Evolutionary conservation across 192 early-diverging fungal species (phyloP).

Genomic region (Umbelopsis ramanniana): DNA sequence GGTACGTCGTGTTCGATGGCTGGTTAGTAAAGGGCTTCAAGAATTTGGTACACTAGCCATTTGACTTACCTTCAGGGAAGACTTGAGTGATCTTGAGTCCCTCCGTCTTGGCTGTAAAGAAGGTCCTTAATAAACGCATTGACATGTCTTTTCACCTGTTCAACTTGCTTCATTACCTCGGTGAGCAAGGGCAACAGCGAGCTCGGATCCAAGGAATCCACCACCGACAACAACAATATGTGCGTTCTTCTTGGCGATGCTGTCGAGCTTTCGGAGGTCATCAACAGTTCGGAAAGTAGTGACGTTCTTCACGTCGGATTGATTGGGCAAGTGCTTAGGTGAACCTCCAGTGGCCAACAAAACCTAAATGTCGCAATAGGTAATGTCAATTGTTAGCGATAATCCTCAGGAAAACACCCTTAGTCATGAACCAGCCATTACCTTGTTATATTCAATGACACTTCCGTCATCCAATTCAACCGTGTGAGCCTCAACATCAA

Average conservation of each 20-base stretch:
- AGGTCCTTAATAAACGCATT: background rate
- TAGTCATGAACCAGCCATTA: background rate
- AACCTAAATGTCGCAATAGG: conserved; percentile 28
- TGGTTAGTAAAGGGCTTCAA: no score
- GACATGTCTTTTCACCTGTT: background rate
- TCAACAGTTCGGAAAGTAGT: conserved; percentile 62
- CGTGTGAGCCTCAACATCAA: conserved; percentile 57
- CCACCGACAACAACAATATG: conserved; percentile 64
- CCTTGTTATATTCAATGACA: conserved; percentile 54
- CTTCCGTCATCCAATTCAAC: conserved; percentile 55
- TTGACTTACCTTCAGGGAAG: conserved; percentile 55
- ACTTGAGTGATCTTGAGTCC: conserved; percentile 60
- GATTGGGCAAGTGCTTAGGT: conserved; percentile 52
- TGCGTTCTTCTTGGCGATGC: conserved; percentile 43
- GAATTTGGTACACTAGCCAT: background rate
- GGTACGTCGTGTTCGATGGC: background rate
- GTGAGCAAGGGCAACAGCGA: conserved; percentile 60
- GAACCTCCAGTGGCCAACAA: conserved; percentile 66
- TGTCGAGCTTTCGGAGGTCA: conserved; percentile 57
- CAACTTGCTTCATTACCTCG: conserved; percentile 31
- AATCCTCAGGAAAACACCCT: no score
- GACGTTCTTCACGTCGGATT: conserved; percentile 39
- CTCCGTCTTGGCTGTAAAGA: conserved; percentile 40
- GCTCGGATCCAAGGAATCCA: conserved; percentile 69
- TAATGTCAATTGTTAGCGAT: background rate